Percentiles rank a stretch among this genome's conserved stretches.
These are phyloP conservation scores for Volvariella volvacea DNA, from an alignment of 1,284 basidiomycete genomes.

Conservation along the genomic window DNA sequence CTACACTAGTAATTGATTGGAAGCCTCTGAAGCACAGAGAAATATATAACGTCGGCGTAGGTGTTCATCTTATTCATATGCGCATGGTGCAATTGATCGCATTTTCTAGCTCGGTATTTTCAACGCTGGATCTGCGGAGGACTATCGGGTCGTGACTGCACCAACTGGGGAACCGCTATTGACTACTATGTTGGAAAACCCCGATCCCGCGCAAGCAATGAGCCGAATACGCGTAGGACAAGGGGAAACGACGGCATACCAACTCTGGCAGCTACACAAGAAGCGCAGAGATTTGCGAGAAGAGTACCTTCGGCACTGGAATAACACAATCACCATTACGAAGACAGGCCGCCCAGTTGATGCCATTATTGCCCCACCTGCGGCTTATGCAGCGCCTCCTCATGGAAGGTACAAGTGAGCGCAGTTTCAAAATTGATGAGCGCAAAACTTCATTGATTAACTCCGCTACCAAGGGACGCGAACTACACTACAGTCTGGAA, in stretches of 20 bases:
- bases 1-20: conserved; percentile 35
- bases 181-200: conserved; percentile 34
- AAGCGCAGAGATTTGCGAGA: conserved; percentile 36
- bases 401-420: conserved; percentile 43
- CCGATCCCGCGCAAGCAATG: conserved; percentile 9
- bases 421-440: not conserved
- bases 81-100: not conserved
- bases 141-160: conserved; percentile 32
- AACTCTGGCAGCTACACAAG: conserved; percentile 53
- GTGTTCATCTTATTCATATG: conserved; percentile 11
- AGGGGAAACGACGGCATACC: conserved; percentile 29
- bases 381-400: conserved; percentile 44
- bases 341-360: conserved; percentile 61
- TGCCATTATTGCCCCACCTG: conserved; percentile 52
- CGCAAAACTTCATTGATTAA: too few relatives aligned
- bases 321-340: conserved; percentile 37
- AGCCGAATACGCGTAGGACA: not conserved
- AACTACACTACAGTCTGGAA: conserved; percentile 65
- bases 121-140: conserved; percentile 35
- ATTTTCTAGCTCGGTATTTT: conserved; percentile 30
- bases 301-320: conserved; percentile 52
- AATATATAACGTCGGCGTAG: conserved; percentile 26
- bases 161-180: conserved; percentile 45
- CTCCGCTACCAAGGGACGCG: conserved; percentile 33
- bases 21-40: conserved; percentile 33